Evolutionary conservation across 331 rosid genomes (phyloP).

Genomic region (Rosa hybrid): DNA sequence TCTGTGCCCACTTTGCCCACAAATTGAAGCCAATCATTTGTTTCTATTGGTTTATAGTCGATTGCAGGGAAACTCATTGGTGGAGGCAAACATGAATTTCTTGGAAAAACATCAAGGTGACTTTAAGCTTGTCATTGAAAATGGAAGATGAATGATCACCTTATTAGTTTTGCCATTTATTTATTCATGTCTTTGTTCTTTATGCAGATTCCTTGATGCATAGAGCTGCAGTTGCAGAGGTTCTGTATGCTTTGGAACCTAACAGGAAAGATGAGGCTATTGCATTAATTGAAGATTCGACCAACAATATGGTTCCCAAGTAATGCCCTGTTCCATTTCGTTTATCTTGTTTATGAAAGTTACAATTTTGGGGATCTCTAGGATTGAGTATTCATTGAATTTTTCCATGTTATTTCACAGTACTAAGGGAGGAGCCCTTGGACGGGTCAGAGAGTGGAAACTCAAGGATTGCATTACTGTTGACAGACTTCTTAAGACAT

Average conservation of each 20-base stretch:
- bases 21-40: slow-evolving; percentile 13
- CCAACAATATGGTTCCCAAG: slow-evolving; percentile 62
- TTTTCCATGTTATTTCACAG: slow-evolving; percentile 19
- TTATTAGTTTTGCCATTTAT: not conserved
- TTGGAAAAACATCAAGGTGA: slow-evolving; percentile 79
- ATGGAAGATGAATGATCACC: slow-evolving; percentile 12
- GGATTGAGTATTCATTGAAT: slow-evolving; percentile 10
- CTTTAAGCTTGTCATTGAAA: slow-evolving; percentile 1
- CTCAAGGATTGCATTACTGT: slow-evolving; percentile 77
- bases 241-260: slow-evolving; percentile 66
- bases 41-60: slow-evolving; percentile 53
- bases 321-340: slow-evolving; percentile 24
- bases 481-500: slow-evolving; percentile 70
- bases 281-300: slow-evolving; percentile 75
- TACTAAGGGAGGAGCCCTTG: slow-evolving; percentile 82
- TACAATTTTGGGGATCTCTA: not conserved
- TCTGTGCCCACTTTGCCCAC: not conserved
- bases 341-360: not conserved
- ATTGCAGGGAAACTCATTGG: slow-evolving; percentile 73
- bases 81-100: slow-evolving; percentile 68
- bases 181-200: slow-evolving; percentile 8
- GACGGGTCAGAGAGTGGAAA: slow-evolving; percentile 69
- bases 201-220: slow-evolving; percentile 88
- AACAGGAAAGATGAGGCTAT: slow-evolving; percentile 69
- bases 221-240: slow-evolving; percentile 83